Evolutionary conservation across 148 eudicot species (phyloP), one percentile per base, ranked within the genome.

Genomic region (Polygonum aviculare): DNA sequence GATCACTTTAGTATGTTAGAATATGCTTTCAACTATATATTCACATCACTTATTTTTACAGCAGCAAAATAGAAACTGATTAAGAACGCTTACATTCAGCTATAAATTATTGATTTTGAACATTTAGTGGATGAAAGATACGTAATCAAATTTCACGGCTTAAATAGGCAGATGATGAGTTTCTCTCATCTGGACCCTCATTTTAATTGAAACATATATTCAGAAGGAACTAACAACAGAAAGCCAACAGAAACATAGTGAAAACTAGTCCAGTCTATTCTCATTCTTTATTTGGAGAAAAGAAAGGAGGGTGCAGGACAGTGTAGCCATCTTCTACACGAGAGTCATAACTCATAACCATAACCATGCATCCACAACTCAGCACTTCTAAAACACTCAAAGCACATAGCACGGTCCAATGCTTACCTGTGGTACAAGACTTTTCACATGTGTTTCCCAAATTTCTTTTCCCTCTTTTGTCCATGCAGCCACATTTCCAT

Each of bases 401-500:
- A 67, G 19, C 2, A 38, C 19, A 67, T 4, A 36, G 44, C 72
- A 67, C 8, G 7, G 44, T 19, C 44, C n/a, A 67, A 16, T 35
- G 63, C 71, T 80, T 82, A 88, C 97, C 96, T 93, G 99, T 11
- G 99, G 94, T 78, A 92, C 74, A 55, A 91, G 91, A 84, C 97
- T 95, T 84, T 95, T 95, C n/a, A 95, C 54, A 85, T 92, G 96
- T 74, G 76, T 65, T 87, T 88, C 99, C 99, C 99, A 95, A 76
- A 95, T 88, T 84, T 90, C 94, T 82, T 88, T 87, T 77, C 99
- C 99, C 77, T 93, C 93, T 73, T 97, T 80, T 75, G 96, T 95
- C 99, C 99, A 95, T 31, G 99, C 99, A 78, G 93, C 99, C 87
- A 95, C 89, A 82, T 95, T 95, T 85, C 99, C 99, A 81, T 95